Conservation (phyloP, 768 basidiomycete species). For the Mycena floridula region DNA sequence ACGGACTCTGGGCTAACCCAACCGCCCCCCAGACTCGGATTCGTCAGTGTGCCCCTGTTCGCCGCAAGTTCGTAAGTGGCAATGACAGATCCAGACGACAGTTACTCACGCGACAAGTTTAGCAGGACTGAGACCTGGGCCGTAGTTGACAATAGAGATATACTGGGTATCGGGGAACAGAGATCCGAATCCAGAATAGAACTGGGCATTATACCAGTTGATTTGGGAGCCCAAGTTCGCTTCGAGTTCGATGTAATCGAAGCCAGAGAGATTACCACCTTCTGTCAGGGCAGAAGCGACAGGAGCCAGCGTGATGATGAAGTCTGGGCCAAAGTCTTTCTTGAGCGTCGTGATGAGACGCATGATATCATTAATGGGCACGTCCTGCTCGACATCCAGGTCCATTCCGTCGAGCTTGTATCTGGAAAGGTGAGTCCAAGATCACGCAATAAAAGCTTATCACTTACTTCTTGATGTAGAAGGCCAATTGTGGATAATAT, state of each 20-base stretch:
- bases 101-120: conserved; percentile 13
- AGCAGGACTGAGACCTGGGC: conserved; percentile 10
- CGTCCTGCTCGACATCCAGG: conserved; percentile 19
- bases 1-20: conserved; percentile 11
- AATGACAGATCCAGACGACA: too few species aligned
- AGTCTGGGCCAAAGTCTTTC: conserved; percentile 17
- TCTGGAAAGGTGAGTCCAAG: too few species aligned
- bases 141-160: conserved; percentile 14
- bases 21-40: conserved; percentile 14
- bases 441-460: background rate
- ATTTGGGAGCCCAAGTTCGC: conserved; percentile 8
- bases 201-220: conserved; percentile 20
- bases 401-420: conserved; percentile 20
- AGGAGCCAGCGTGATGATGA: conserved; percentile 21
- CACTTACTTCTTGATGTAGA: conserved; percentile 14
- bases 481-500: conserved; percentile 14
- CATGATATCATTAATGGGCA: conserved; percentile 9
- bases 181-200: conserved; percentile 19
- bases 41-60: conserved; percentile 11
- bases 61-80: background rate
- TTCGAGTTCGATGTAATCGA: conserved; percentile 17
- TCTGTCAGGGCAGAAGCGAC: conserved; percentile 16
- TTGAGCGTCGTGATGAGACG: conserved; percentile 18
- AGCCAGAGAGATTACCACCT: conserved; percentile 19
- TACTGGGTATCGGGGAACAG: conserved; percentile 16